Evolutionary conservation across 495 filamentous ascomycete species (phyloP).

Genomic region (Polyplosphaeria fusca): DNA sequence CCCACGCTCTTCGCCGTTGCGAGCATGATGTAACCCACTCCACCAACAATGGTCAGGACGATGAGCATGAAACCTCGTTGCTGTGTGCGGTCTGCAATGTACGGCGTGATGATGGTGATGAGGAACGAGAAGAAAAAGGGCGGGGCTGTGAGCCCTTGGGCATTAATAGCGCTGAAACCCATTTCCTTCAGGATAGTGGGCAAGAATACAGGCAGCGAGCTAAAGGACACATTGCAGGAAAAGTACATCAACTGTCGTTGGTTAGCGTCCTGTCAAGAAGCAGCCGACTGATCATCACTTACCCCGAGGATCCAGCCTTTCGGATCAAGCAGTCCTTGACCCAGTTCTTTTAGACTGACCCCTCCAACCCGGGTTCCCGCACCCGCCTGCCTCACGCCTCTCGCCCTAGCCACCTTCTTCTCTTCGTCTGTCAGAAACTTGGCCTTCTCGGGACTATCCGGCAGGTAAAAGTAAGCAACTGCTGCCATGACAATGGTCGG

Average conservation of each 20-base stretch:
- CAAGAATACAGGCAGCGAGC: conserved; percentile 82
- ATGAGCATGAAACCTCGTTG: conserved; percentile 70
- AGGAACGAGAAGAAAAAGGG: conserved; percentile 78
- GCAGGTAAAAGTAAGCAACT: conserved; percentile 65
- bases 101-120: conserved; percentile 63
- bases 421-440: conserved; percentile 69
- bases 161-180: conserved; percentile 68
- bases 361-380: conserved; percentile 50
- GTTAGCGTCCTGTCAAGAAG: not conserved
- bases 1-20: conserved; percentile 27
- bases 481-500: conserved; percentile 66
- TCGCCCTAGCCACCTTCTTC: conserved; percentile 61
- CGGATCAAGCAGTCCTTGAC: conserved; percentile 53
- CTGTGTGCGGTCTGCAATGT: conserved; percentile 66
- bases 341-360: conserved; percentile 59
- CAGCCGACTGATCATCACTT: conserved; percentile 22
- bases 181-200: conserved; percentile 75
- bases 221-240: conserved; percentile 66
- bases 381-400: conserved; percentile 62
- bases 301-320: conserved; percentile 63
- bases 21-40: conserved; percentile 62
- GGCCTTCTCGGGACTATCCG: conserved; percentile 67
- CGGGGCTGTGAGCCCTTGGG: conserved; percentile 77
- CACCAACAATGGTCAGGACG: conserved; percentile 58
- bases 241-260: conserved; percentile 54